A percentile compares a stretch with the other conserved stretches of the same genome.
These are phyloP conservation scores for Coprinellus micaceus DNA, from an alignment of 768 basidiomycete genomes.

Conservation along the genomic window DNA sequence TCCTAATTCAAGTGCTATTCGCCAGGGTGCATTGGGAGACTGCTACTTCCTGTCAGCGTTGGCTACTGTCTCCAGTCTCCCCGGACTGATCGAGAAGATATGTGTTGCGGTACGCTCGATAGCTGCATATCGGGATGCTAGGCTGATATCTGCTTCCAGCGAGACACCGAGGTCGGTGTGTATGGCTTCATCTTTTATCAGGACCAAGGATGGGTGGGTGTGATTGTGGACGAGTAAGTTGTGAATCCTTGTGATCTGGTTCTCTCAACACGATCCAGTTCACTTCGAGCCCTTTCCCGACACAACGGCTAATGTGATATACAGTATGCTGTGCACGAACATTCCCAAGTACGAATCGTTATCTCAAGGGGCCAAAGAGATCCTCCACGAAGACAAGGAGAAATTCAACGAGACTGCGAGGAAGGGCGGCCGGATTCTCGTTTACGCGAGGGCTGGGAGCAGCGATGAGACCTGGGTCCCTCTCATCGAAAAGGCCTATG, in stretches of 20 bases:
- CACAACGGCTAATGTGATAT: background rate
- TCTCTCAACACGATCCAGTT: background rate
- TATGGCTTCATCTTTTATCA: slow-evolving; percentile 60
- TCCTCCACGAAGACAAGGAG: slow-evolving; percentile 51
- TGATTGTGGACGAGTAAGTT: slow-evolving; percentile 57
- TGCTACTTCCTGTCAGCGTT: slow-evolving; percentile 55
- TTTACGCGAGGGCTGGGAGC: slow-evolving; percentile 46
- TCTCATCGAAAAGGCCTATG: slow-evolving; percentile 56
- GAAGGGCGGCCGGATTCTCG: slow-evolving; percentile 43
- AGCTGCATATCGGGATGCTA: background rate
- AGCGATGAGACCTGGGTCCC: slow-evolving; percentile 57
- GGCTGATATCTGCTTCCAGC: slow-evolving; percentile 22
- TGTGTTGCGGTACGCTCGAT: slow-evolving; percentile 36
- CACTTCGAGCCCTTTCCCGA: background rate
- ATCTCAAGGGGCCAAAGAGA: slow-evolving; percentile 29
- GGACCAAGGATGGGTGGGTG: slow-evolving; percentile 47
- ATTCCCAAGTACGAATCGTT: slow-evolving; percentile 54
- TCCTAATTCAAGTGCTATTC: slow-evolving; percentile 40
- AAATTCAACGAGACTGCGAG: slow-evolving; percentile 42
- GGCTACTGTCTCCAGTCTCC: slow-evolving; percentile 42
- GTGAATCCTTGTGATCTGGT: background rate
- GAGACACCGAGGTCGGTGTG: slow-evolving; percentile 49
- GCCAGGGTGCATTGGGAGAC: slow-evolving; percentile 48
- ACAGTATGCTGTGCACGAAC: slow-evolving; percentile 44
- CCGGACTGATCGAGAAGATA: slow-evolving; percentile 46